Percentiles rank a stretch among this genome's conserved stretches.
Evolutionary conservation across 1,139 yeast species (phyloP).

Genomic region (Chernovozyma aurita): DNA sequence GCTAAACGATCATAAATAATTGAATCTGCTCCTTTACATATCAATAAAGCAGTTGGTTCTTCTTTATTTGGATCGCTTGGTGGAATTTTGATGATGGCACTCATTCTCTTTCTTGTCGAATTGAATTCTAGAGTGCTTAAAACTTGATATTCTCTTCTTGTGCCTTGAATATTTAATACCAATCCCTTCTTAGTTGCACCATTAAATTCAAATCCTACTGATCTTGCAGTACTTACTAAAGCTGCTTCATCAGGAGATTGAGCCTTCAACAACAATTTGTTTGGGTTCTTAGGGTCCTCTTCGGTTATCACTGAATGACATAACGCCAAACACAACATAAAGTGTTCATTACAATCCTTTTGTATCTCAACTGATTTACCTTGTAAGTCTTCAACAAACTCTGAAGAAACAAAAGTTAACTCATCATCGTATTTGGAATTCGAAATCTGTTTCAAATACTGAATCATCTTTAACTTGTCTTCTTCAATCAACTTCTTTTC

Average conservation of each 20-base stretch:
- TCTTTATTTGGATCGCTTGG: slow-evolving; percentile 25
- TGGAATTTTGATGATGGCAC: slow-evolving; percentile 72
- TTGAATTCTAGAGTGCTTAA: slow-evolving; percentile 52
- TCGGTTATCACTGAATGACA: slow-evolving; percentile 62
- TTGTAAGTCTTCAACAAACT: slow-evolving; percentile 37
- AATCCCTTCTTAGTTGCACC: slow-evolving; percentile 46
- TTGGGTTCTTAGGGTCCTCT: slow-evolving; percentile 34
- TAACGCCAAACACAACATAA: slow-evolving; percentile 49
- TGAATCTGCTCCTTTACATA: slow-evolving; percentile 50
- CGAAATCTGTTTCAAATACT: slow-evolving; percentile 17
- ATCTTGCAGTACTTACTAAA: slow-evolving; percentile 55
- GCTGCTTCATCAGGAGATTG: slow-evolving; percentile 68
- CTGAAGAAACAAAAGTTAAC: slow-evolving; percentile 45
- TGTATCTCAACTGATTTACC: slow-evolving; percentile 27
- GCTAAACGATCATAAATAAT: slow-evolving; percentile 41
- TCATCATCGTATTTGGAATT: slow-evolving; percentile 29
- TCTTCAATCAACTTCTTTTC: slow-evolving; percentile 36
- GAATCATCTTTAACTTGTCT: slow-evolving; percentile 38
- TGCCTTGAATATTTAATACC: slow-evolving; percentile 40
- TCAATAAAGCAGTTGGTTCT: slow-evolving; percentile 36
- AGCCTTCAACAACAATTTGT: slow-evolving; percentile 42
- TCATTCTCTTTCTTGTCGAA: slow-evolving; percentile 69
- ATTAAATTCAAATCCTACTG: slow-evolving; percentile 47
- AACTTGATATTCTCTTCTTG: slow-evolving; percentile 41
- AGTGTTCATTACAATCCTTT: slow-evolving; percentile 40